Evolutionary conservation across 352 stramenopile species (phyloP).

Genomic region (Elongisporangium senticosum): DNA sequence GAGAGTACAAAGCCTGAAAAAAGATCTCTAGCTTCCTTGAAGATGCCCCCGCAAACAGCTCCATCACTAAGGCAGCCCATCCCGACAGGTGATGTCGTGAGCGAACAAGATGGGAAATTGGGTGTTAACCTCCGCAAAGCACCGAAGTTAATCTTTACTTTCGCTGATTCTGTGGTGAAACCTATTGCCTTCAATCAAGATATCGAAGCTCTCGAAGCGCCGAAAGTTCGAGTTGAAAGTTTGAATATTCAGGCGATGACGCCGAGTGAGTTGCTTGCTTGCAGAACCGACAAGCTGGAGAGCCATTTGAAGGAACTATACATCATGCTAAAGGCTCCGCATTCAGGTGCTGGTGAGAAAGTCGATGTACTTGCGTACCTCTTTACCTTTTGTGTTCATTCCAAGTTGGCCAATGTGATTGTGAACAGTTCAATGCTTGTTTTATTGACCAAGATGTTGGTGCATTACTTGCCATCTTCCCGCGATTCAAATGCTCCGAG

Average conservation of each 20-base stretch:
- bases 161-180: constrained; percentile 48
- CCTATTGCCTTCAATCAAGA: constrained; percentile 54
- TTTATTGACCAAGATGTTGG: constrained; percentile 51
- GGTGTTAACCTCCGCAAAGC: constrained; percentile 34
- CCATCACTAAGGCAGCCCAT: not conserved
- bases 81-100: constrained; percentile 15
- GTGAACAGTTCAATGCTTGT: constrained; percentile 76
- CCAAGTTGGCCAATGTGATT: constrained; percentile 70
- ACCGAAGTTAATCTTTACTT: constrained; percentile 55
- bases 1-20: not conserved
- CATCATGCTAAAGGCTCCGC: constrained; percentile 44
- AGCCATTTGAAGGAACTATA: constrained; percentile 75
- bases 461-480: constrained; percentile 10
- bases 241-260: constrained; percentile 34
- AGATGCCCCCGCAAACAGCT: constrained; percentile 18
- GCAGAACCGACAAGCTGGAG: constrained; percentile 45
- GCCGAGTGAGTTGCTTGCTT: constrained; percentile 36
- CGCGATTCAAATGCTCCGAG: not conserved
- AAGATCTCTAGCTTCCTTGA: not conserved
- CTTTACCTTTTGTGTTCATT: constrained; percentile 41
- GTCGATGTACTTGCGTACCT: constrained; percentile 55
- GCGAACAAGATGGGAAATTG: constrained; percentile 23
- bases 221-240: constrained; percentile 16
- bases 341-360: constrained; percentile 19
- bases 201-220: constrained; percentile 32